phyloP scores from a whole-genome alignment of 768 basidiomycete genomes.

The Lanmaoa pseudosensibilis region DNA sequence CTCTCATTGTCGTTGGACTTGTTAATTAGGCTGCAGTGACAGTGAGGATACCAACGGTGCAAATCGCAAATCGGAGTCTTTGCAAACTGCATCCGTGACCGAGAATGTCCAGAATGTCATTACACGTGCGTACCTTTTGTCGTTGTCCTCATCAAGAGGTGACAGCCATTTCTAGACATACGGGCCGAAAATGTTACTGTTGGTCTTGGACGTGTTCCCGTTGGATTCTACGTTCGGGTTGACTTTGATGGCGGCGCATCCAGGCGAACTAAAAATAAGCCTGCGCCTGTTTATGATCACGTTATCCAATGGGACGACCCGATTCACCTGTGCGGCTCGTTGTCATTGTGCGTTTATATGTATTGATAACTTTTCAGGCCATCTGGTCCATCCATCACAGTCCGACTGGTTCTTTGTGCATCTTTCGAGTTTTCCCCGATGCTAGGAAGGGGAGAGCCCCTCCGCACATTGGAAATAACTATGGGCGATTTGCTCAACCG shows the following conservation, averaged over 20 bases:
- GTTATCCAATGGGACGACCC: constrained; percentile 16
- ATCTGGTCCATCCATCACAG: neutral
- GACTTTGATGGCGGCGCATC: neutral
- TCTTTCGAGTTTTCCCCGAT: constrained; percentile 3
- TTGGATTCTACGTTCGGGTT: constrained; percentile 15
- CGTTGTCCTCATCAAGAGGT: neutral
- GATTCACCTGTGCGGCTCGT: constrained; percentile 5
- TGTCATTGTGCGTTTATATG: neutral
- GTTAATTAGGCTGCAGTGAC: neutral
- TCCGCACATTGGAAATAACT: neutral
- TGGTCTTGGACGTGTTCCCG: constrained; percentile 14
- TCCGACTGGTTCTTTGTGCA: constrained; percentile 5
- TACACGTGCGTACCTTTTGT: neutral
- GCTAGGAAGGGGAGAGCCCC: constrained; percentile 6
- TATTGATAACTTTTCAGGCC: neutral
- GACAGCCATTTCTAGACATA: constrained; percentile 2
- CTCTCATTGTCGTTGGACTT: neutral
- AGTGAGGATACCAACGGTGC: neutral
- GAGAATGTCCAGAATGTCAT: neutral
- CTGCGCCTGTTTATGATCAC: neutral
- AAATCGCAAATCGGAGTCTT: neutral
- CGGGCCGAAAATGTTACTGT: constrained; percentile 9
- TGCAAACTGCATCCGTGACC: neutral
- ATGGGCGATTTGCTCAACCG: neutral
- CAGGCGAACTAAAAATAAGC: constrained; percentile 9